Conservation (phyloP, 2,329 filamentous ascomycete species). For the Trichoderma sp. region DNA sequence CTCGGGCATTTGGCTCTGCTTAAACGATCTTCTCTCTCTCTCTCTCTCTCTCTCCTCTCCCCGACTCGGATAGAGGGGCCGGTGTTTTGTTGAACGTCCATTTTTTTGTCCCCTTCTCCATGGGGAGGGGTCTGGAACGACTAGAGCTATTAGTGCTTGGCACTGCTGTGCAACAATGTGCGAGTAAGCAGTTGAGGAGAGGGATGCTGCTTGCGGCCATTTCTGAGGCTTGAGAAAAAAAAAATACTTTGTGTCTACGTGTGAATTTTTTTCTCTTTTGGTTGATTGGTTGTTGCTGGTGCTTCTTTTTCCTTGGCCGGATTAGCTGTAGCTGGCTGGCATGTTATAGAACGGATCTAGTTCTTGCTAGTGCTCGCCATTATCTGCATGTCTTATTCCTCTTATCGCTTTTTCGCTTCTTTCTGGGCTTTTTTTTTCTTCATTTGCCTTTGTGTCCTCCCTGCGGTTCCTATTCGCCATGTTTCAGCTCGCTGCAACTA, state of each 20-base stretch:
- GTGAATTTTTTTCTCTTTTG: not conserved
- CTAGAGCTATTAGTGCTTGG: not conserved
- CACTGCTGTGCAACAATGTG: constrained; percentile 3
- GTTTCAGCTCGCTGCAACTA: not conserved
- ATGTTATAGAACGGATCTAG: not conserved
- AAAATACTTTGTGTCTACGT: not conserved
- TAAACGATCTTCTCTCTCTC: not conserved
- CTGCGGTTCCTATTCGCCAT: not conserved
- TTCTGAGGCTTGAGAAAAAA: not conserved
- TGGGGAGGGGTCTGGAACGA: constrained; percentile 11
- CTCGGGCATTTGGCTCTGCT: not conserved
- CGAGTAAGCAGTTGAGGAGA: not conserved
- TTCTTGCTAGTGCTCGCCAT: not conserved
- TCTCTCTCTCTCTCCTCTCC: not conserved
- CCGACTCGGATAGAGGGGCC: not conserved
- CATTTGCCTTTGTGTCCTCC: not conserved
- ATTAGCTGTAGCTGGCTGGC: not conserved
- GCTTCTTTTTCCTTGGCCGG: not conserved
- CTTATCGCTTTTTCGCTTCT: not conserved
- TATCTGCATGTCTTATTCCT: not conserved
- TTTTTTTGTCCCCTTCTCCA: not conserved
- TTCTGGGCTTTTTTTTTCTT: not conserved
- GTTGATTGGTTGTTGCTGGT: no score
- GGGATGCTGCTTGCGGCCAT: not conserved
- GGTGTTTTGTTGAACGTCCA: not conserved